These are phyloP conservation scores for Ophiobolus disseminans DNA, from an alignment of 2,329 filamentous ascomycete species.

Conservation along the genomic window DNA sequence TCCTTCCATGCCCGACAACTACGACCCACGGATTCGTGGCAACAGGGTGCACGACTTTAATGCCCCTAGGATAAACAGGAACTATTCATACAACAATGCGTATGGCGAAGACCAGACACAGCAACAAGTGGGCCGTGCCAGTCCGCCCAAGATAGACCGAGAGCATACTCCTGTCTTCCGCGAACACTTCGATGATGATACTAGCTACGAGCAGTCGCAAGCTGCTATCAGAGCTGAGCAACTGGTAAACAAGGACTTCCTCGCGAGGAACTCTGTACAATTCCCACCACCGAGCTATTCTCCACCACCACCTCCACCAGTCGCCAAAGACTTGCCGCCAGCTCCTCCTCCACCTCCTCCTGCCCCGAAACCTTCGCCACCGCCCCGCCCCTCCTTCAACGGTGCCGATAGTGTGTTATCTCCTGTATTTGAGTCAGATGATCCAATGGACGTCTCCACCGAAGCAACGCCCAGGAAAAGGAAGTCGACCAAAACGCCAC, in stretches of 20 bases:
- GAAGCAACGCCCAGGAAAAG: constrained; percentile 39
- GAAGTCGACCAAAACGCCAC: constrained; percentile 47
- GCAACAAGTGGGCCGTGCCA: constrained; percentile 33
- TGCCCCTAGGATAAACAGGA: constrained; percentile 60
- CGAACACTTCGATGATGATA: constrained; percentile 66
- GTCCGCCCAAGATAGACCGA: constrained; percentile 46
- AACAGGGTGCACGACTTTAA: constrained; percentile 71
- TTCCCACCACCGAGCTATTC: constrained; percentile 34
- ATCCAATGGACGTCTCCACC: constrained; percentile 30
- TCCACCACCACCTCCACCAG: constrained; percentile 19
- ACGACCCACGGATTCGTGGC: constrained; percentile 68
- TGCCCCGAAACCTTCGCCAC: constrained; percentile 5
- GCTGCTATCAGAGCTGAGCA: constrained; percentile 56
- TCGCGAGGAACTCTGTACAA: constrained; percentile 52
- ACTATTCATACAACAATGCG: constrained; percentile 45
- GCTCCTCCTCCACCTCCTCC: constrained; percentile 8
- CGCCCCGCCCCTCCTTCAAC: constrained; percentile 26
- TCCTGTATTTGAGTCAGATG: constrained; percentile 43
- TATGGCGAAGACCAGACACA: constrained; percentile 28
- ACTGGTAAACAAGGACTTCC: constrained; percentile 57
- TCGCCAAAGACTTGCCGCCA: constrained; percentile 21
- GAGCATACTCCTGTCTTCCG: constrained; percentile 66
- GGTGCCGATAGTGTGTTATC: constrained; percentile 35
- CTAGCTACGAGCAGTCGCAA: constrained; percentile 48
- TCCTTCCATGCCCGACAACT: constrained; percentile 64